A percentile compares a stretch with the other conserved stretches of the same genome.
Evolutionary conservation across 257 asterid species (phyloP).

Genomic region (Penstemon davidsonii): DNA sequence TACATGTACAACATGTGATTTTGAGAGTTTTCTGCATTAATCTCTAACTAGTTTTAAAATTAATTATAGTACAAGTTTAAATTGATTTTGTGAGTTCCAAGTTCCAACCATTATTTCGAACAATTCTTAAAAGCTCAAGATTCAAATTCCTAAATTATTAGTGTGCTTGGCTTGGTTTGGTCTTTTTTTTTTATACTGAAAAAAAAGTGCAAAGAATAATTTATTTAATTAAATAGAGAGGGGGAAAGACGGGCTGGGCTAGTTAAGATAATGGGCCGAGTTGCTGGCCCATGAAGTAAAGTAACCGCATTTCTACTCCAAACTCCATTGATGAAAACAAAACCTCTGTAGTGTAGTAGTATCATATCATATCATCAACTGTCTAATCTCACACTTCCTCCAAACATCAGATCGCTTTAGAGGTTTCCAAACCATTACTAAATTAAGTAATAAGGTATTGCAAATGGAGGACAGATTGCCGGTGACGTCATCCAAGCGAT

Average conservation of each 20-base stretch:
- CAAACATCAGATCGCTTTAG: constrained; percentile 5
- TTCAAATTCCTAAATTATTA: too few species aligned
- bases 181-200: too few species aligned
- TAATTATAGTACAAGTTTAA: too few species aligned
- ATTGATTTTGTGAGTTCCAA: too few species aligned
- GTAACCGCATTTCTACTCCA: constrained; percentile 24
- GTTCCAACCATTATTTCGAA: not conserved
- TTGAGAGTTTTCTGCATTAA: too few species aligned
- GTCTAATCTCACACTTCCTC: not conserved
- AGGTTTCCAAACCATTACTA: too few species aligned
- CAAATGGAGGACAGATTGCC: constrained; percentile 69
- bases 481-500: constrained; percentile 60
- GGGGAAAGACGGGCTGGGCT: not conserved
- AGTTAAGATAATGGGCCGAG: not conserved
- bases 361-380: not conserved
- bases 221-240: not conserved
- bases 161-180: too few species aligned
- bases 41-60: too few species aligned
- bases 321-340: constrained; percentile 2
- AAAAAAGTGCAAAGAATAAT: not conserved
- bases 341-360: not conserved
- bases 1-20: too few species aligned
- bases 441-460: constrained; percentile 7
- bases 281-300: constrained; percentile 33
- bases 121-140: too few species aligned